A percentile compares a stretch with the other conserved stretches of the same genome.
These are phyloP conservation scores for Lathyrus tuberosus DNA, from an alignment of 306 rosid genomes.

Conservation along the genomic window DNA sequence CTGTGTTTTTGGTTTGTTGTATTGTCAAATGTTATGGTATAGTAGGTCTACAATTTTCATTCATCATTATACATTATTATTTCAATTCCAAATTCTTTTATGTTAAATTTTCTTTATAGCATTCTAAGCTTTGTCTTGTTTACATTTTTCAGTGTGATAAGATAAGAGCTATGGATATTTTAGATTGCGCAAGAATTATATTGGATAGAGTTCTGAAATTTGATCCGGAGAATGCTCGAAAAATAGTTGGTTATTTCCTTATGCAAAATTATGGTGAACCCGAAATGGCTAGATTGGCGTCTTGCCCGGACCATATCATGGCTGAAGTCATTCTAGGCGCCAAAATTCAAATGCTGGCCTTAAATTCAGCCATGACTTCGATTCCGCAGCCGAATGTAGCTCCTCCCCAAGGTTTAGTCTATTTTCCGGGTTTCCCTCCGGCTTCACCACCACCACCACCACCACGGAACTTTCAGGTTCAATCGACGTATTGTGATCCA, in stretches of 20 bases:
- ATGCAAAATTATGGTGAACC: slow-evolving; percentile 61
- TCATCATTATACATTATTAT: background rate
- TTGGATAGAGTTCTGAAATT: slow-evolving; percentile 55
- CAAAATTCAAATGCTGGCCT: slow-evolving; percentile 55
- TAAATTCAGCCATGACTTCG: slow-evolving; percentile 40
- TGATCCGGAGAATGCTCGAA: slow-evolving; percentile 64
- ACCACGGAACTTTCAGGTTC: slow-evolving; percentile 38
- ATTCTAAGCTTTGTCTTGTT: slow-evolving; percentile 10
- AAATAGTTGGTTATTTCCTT: slow-evolving; percentile 71
- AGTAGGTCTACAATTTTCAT: slow-evolving; percentile 11
- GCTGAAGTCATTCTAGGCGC: slow-evolving; percentile 50
- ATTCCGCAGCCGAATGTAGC: slow-evolving; percentile 33
- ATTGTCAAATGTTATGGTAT: slow-evolving; percentile 1
- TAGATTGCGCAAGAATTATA: slow-evolving; percentile 58
- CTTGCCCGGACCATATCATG: slow-evolving; percentile 58
- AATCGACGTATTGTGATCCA: slow-evolving; percentile 54
- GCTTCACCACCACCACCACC: slow-evolving; percentile 39
- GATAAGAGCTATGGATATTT: slow-evolving; percentile 61
- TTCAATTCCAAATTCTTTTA: background rate
- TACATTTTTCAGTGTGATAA: slow-evolving; percentile 42
- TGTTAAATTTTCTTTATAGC: background rate
- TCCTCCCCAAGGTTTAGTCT: slow-evolving; percentile 44
- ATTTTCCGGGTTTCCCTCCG: slow-evolving; percentile 38
- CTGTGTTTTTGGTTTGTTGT: background rate
- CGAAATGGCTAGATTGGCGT: slow-evolving; percentile 61